These are phyloP conservation scores for Encephalitozoon cuniculi DNA, from an alignment of 371 early-diverging fungal species.

Conservation along the genomic window DNA sequence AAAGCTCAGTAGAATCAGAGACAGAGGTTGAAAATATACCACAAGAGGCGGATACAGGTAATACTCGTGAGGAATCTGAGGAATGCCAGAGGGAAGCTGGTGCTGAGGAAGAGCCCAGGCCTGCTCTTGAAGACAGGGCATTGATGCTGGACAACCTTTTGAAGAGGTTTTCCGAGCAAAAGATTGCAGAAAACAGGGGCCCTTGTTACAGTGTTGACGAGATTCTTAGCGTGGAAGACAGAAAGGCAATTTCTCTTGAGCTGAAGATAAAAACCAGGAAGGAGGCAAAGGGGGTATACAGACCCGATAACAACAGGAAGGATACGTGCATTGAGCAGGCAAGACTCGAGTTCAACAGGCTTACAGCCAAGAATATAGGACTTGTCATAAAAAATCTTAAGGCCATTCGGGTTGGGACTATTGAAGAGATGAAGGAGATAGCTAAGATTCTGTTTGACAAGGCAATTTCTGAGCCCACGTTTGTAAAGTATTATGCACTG, in stretches of 20 bases:
- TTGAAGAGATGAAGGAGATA: slow-evolving; percentile 43
- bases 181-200: background rate
- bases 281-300: background rate
- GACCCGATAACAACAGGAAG: slow-evolving; percentile 7
- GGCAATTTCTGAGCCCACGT: slow-evolving; percentile 34
- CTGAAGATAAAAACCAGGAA: background rate
- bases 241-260: background rate
- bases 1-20: background rate
- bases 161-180: background rate
- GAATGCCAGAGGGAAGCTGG: background rate
- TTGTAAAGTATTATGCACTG: slow-evolving; percentile 28
- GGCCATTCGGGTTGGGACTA: slow-evolving; percentile 18
- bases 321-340: slow-evolving; percentile 35
- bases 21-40: background rate
- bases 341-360: slow-evolving; percentile 35
- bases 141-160: slow-evolving; percentile 13
- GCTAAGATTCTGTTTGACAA: slow-evolving; percentile 48
- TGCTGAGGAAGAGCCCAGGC: background rate
- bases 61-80: background rate
- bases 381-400: slow-evolving; percentile 19
- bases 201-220: background rate
- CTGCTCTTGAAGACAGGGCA: background rate
- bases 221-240: slow-evolving; percentile 14
- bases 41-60: background rate
- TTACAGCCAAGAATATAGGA: slow-evolving; percentile 21